Percentiles rank a stretch among this genome's conserved stretches.
phyloP scores from a whole-genome alignment of 2,329 filamentous ascomycete genomes.

The Colletotrichum somersetense region DNA sequence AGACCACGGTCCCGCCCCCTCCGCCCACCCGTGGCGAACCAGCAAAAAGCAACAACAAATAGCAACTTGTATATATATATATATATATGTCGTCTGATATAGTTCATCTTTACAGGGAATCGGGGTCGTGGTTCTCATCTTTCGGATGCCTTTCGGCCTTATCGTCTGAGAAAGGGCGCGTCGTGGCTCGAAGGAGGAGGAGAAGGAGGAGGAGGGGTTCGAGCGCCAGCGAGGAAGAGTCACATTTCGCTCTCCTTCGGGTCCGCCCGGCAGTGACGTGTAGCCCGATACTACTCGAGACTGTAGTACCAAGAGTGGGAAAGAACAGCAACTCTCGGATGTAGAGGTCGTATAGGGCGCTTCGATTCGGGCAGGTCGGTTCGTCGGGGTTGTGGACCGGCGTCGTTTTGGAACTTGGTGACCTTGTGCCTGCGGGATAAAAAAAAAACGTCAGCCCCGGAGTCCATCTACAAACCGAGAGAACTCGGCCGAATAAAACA shows the following conservation, averaged over 20 bases:
- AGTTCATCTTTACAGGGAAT: background rate
- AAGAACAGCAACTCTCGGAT: too few species aligned
- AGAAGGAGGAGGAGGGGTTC: background rate
- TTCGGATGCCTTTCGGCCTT: background rate
- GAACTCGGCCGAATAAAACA: background rate
- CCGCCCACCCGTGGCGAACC: background rate
- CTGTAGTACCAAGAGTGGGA: background rate
- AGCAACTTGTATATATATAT: background rate
- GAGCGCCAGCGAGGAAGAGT: background rate
- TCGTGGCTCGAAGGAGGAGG: background rate
- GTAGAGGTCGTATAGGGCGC: background rate
- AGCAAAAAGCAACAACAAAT: background rate
- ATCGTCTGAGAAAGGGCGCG: background rate
- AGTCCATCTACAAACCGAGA: background rate
- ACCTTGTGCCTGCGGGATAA: background rate
- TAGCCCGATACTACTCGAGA: background rate
- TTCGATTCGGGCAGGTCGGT: background rate
- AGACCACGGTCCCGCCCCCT: background rate
- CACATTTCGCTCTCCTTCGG: background rate
- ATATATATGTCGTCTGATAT: background rate
- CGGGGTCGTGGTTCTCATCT: background rate
- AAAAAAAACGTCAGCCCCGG: background rate
- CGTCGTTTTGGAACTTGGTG: background rate
- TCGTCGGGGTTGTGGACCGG: background rate
- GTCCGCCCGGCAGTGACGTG: background rate